Base-by-base conservation (phyloP, 768 basidiomycete genomes). In the Leccinellum albellum region DNA sequence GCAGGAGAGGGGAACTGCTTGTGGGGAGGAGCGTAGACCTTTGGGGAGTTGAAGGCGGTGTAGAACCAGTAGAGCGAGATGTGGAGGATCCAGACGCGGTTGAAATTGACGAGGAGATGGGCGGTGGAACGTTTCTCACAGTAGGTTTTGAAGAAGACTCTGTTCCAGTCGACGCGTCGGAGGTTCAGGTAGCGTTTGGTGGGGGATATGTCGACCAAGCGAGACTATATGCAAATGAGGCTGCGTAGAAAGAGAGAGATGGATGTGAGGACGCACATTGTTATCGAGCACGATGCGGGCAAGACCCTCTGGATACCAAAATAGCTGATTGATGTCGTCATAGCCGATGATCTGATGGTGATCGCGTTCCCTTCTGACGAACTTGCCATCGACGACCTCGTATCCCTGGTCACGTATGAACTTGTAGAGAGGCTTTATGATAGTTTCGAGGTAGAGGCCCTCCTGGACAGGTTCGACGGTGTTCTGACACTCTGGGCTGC, bases 241-340 rank as follows among this genome's bases (percentile, higher is more conserved):
- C 15, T 13, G 4, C 2, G 50, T 7, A 26, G 5, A 51, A 20
- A 21, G 21, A 40, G n/a, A 24, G 13, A 50, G 8, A 29, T 3
- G 1, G 7, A 20, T 0, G 31, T 28, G 23, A 0, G 6, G 17
- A 74, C 84, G 55, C 64, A 94, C 93, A 66, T 89, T 91, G 71
- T 98, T 94, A 33, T 78, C 80, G 29, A 98, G 81, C 14, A 94
- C 86, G 63, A 99, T 98, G 64, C 91, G 88, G 1, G 92, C 89
- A 53, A 99, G 82, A 51, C 97, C 97, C 72, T 99, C 97, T 3
- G 97, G 97, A 72, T 98, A 99, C 97, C 97, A 99, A 76, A 99
- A 99, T 23, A 98, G 78, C 68, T 99, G 97, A 72, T 99, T 99
- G 76, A 99, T 92, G 71, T 99, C 97, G 72, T 99, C 97, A 70